Conservation (phyloP, 164 flowering plant species). For the Platanus orientalis region DNA sequence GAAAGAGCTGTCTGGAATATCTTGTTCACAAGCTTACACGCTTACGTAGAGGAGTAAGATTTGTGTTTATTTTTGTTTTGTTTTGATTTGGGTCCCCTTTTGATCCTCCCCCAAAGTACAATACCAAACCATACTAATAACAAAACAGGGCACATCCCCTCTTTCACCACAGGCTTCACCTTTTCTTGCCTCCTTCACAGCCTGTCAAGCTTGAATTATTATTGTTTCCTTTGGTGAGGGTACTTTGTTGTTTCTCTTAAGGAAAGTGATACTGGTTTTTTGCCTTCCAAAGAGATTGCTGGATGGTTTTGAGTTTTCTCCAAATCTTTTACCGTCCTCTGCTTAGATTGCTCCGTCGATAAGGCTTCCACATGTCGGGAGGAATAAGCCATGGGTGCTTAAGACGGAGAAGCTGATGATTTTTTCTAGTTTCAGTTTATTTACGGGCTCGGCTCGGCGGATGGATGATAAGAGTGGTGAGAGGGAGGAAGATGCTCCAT, state of each 20-base stretch:
- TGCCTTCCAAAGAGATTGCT: slow-evolving; percentile 16
- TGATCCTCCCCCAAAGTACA: slow-evolving; percentile 14
- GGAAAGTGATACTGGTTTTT: slow-evolving; percentile 21
- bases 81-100: slow-evolving; percentile 17
- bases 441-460: slow-evolving; percentile 8
- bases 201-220: slow-evolving; percentile 52
- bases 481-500: slow-evolving; percentile 28
- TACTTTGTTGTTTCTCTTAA: slow-evolving; percentile 37
- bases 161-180: slow-evolving; percentile 22
- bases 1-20: slow-evolving; percentile 36
- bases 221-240: slow-evolving; percentile 6
- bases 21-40: slow-evolving; percentile 39
- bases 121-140: slow-evolving; percentile 19
- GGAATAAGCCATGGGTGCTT: slow-evolving; percentile 16
- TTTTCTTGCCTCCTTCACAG: slow-evolving; percentile 37
- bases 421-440: neutral
- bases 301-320: slow-evolving; percentile 15
- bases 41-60: slow-evolving; percentile 30
- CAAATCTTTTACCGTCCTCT: slow-evolving; percentile 15
- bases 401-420: slow-evolving; percentile 9
- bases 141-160: slow-evolving; percentile 3
- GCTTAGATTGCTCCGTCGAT: slow-evolving; percentile 29
- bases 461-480: slow-evolving; percentile 24
- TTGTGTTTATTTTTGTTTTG: slow-evolving; percentile 22
- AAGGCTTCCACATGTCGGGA: slow-evolving; percentile 5